Conservation (phyloP, 2,329 filamentous ascomycete genomes). For the Teratosphaeria epicoccoides region DNA sequence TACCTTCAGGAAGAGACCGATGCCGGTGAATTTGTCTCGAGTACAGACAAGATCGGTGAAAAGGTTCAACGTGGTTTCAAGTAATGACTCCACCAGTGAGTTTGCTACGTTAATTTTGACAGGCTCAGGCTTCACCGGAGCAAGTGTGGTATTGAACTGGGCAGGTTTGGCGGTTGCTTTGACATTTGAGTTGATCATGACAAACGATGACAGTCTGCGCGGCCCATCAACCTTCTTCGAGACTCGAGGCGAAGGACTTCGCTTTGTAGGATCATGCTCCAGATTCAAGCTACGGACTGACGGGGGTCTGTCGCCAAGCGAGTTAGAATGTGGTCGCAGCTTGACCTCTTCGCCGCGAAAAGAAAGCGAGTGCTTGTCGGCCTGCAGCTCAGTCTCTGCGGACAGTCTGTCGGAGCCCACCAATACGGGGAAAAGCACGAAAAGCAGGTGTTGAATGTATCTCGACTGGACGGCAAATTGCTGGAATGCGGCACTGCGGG, state of each 20-base stretch:
- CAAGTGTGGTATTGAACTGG: slow-evolving; percentile 53
- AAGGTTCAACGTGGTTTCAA: slow-evolving; percentile 67
- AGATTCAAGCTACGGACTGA: slow-evolving; percentile 60
- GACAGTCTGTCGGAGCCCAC: slow-evolving; percentile 76
- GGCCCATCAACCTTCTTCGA: slow-evolving; percentile 49
- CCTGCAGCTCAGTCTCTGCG: slow-evolving; percentile 78
- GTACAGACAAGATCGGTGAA: slow-evolving; percentile 78
- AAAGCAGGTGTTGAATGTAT: slow-evolving; percentile 69
- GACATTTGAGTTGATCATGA: slow-evolving; percentile 63
- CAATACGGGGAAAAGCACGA: slow-evolving; percentile 74
- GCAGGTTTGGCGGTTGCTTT: slow-evolving; percentile 43
- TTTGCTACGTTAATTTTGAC: slow-evolving; percentile 48
- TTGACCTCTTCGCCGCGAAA: slow-evolving; percentile 82
- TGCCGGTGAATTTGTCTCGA: slow-evolving; percentile 82
- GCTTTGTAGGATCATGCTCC: slow-evolving; percentile 34
- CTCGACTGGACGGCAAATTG: slow-evolving; percentile 69
- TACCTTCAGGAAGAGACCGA: slow-evolving; percentile 74
- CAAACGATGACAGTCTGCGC: slow-evolving; percentile 78
- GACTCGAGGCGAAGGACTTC: slow-evolving; percentile 20
- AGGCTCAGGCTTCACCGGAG: slow-evolving; percentile 43
- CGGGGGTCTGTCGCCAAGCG: slow-evolving; percentile 45
- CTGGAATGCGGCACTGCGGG: slow-evolving; percentile 64
- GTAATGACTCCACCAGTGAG: slow-evolving; percentile 61
- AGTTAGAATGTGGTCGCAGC: slow-evolving; percentile 61
- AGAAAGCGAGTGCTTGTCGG: slow-evolving; percentile 65